Base-by-base conservation (phyloP, 306 rosid species). In the Quercus wislizeni region DNA sequence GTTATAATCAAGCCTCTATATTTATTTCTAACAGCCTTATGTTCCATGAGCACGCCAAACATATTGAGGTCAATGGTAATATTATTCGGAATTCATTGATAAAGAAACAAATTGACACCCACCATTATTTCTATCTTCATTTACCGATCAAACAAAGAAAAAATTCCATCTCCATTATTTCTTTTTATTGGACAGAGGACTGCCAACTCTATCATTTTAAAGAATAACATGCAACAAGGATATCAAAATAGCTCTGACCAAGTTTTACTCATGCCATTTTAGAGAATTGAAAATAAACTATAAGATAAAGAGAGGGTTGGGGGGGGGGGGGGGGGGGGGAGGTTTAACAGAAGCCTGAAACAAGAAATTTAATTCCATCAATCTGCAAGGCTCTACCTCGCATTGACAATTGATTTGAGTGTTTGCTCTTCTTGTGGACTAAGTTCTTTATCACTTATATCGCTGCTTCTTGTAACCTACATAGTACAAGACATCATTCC, bases 391-490 rank as follows among this genome's bases (percentile, higher is more conserved):
- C 13, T 78, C 52, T 87, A 93, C 98, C 98, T 91, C 74, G 95
- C 95, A 77, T 89, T 87, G 30, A 74, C 98, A 23, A 93, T 90
- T 75, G 97, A 84, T 75, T 80, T 74, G 84, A 93, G 91, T 41
- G 97, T 93, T 65, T 77, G 85, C 86, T 84, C 86, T 87, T 93
- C 98, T 86, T 93, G 97, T 54, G 92, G 87, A 79, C 98, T 93
- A 59, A 87, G 83, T 46, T 91, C 91, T 1, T 75, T 80, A 57
- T 86, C 88, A 0, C 78, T 52, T 20, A 82, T 78, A 58, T 87
- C 14, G 17, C 79, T 58, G 76, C 89, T 87, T 78, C 89, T 91
- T 41, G 98, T 91, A 73, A 91, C 98, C 97, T 93, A 78, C 65
- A 74, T 35, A 76, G 56, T 61, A 69, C 21, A 81, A 75, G 61